A percentile compares a stretch with the other conserved stretches of the same genome.
Evolutionary conservation across 2,329 filamentous ascomycete genomes (phyloP).

Genomic region (Ceratocystis alfenasii): DNA sequence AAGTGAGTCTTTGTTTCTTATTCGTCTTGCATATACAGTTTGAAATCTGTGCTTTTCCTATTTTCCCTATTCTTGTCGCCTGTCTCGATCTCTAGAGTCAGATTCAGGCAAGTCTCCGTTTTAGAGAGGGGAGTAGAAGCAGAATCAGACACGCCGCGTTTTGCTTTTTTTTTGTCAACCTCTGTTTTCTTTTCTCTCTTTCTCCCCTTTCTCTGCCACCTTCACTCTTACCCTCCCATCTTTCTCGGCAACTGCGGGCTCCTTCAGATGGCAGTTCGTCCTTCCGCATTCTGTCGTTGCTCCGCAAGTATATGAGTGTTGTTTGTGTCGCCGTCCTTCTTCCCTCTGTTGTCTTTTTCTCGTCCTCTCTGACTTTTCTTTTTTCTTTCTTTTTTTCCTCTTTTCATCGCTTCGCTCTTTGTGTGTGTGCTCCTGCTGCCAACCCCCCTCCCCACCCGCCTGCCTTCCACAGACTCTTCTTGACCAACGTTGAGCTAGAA

Average conservation of each 20-base stretch:
- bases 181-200: neutral
- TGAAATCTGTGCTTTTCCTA: constrained; percentile 1
- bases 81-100: constrained; percentile 11
- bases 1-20: constrained; percentile 3
- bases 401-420: neutral
- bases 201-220: neutral
- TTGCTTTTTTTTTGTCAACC: neutral
- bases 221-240: neutral
- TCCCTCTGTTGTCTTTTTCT: neutral
- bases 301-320: constrained; percentile 2
- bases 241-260: neutral
- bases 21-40: constrained; percentile 2
- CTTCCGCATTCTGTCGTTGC: neutral
- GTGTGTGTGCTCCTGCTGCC: neutral
- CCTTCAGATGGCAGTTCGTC: neutral
- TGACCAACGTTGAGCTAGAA: constrained; percentile 9
- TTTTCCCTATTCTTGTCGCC: constrained; percentile 9
- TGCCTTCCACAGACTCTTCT: neutral
- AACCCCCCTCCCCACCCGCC: neutral
- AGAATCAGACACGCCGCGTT: neutral
- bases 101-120: constrained; percentile 7
- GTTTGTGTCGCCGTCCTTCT: neutral
- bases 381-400: neutral
- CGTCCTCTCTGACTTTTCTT: neutral
- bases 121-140: neutral